Conservation (phyloP, 208 protist species). For the Leishmania amazonensis region DNA sequence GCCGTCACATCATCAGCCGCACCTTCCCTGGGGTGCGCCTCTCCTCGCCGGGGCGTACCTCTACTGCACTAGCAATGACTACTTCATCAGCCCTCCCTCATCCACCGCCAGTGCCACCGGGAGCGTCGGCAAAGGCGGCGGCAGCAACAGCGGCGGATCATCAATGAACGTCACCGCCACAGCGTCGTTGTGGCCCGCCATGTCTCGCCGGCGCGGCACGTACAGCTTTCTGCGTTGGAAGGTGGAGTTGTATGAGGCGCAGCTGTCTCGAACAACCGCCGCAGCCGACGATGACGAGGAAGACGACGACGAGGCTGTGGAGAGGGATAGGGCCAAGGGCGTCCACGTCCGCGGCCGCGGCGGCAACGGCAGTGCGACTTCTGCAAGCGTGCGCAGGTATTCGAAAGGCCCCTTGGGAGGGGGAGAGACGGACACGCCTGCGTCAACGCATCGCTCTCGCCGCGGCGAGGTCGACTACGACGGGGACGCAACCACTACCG, state of each 20-base stretch:
- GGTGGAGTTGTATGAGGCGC: slow-evolving; percentile 63
- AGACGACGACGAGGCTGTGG: not conserved
- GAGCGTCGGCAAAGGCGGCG: slow-evolving; percentile 3
- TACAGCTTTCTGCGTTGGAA: slow-evolving; percentile 83
- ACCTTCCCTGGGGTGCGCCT: slow-evolving; percentile 64
- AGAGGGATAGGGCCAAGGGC: not conserved
- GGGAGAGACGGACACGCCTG: slow-evolving; percentile 1
- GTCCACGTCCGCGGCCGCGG: not conserved
- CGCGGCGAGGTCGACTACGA: not conserved
- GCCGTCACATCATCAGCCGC: not conserved
- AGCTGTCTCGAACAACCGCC: slow-evolving; percentile 25
- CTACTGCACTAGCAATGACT: slow-evolving; percentile 62
- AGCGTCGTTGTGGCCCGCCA: slow-evolving; percentile 23
- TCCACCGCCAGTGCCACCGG: slow-evolving; percentile 12
- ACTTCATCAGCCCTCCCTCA: slow-evolving; percentile 56
- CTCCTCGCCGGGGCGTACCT: slow-evolving; percentile 67
- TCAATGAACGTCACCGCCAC: not conserved
- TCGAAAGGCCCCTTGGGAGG: slow-evolving; percentile 18
- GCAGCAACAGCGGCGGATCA: not conserved
- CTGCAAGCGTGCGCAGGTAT: not conserved
- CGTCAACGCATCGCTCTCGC: not conserved
- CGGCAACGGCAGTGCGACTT: not conserved
- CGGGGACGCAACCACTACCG: not conserved
- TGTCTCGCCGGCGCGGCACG: slow-evolving; percentile 48
- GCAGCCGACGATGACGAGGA: not conserved